Evolutionary conservation across 345 rosid genomes (phyloP), one percentile per base, ranked within the genome.

Genomic region (Lumnitzera racemosa): DNA sequence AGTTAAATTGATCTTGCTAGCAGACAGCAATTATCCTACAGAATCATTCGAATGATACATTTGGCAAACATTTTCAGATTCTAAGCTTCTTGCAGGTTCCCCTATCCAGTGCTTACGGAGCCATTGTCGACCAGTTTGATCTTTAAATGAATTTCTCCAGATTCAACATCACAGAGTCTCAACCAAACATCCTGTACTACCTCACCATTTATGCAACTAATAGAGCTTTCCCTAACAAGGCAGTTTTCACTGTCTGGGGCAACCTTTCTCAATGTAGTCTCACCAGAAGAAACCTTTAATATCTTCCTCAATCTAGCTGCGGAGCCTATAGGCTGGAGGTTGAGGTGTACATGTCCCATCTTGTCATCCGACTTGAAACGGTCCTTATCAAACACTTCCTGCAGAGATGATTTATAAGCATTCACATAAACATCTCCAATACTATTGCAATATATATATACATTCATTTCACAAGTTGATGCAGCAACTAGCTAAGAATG

Each of bases 381-480:
- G 68, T 94, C 99, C 72, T 86, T 94, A 62, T 94, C 99, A 60
- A 84, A 94, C 61, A 94, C 99, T 84, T 94, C 97, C 98, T 92
- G 83, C 51, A 13, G 43, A 65, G 49, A 55, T 14, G 14, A 16
- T 9, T 17, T 24, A 13, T 27, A 47, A 24, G 43, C 43, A 36
- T 36, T 36, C 11, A 9, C 10, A 1, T 36, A 36, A 36, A 7
- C 5, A 36, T 9, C 9, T 4, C 43, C 43, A 9, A 9, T 36
- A 36, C 43, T 5, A 3, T 4, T 6, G 43, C 43, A 36, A 36
- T 7, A 9, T 5, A 36, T 36, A 7, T 36, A 7, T 36, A 36
- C 43, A 36, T 36, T 36, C 43, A 36, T 36, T 9, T 36, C 43
- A 36, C 43, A 36, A 5, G 31, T 27, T 27, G 31, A 27, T 3